Conservation (phyloP, 805 yeast species). For the Myxozyma melibiosi region DNA sequence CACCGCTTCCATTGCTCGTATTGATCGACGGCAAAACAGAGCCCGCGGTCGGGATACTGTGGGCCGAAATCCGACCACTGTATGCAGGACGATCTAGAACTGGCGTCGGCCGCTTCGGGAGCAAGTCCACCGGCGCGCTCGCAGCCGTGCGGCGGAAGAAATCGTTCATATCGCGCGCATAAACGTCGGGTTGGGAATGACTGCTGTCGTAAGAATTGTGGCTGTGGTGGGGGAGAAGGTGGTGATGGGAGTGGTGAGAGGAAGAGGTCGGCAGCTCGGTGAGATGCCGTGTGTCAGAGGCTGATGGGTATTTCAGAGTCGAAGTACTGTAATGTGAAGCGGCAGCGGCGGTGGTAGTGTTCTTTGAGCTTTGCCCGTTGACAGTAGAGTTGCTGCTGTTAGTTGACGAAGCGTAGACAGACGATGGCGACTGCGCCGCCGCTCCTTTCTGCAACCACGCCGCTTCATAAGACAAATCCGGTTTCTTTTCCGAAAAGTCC, state of each 20-base stretch:
- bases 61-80: constrained; percentile 22
- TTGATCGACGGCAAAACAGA: constrained; percentile 7
- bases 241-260: constrained; percentile 2
- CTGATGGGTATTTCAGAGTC: not conserved
- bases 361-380: too few species aligned
- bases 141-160: constrained; percentile 33
- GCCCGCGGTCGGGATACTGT: constrained; percentile 19
- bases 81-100: constrained; percentile 19
- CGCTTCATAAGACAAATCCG: not conserved
- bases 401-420: too few species aligned
- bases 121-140: constrained; percentile 15
- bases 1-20: not conserved
- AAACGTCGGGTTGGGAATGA: constrained; percentile 10
- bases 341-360: too few species aligned
- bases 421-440: not conserved
- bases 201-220: constrained; percentile 29
- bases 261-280: constrained; percentile 11
- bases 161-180: constrained; percentile 41
- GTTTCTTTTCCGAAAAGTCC: not conserved
- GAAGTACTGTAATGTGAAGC: constrained; percentile 7
- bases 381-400: too few species aligned
- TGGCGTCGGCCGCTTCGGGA: constrained; percentile 28
- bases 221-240: too few species aligned
- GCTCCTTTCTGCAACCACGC: constrained; percentile 7
- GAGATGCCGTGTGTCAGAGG: constrained; percentile 8